Base-by-base conservation (phyloP, 2,329 filamentous ascomycete species). In the Ophiosphaerella narmari region DNA sequence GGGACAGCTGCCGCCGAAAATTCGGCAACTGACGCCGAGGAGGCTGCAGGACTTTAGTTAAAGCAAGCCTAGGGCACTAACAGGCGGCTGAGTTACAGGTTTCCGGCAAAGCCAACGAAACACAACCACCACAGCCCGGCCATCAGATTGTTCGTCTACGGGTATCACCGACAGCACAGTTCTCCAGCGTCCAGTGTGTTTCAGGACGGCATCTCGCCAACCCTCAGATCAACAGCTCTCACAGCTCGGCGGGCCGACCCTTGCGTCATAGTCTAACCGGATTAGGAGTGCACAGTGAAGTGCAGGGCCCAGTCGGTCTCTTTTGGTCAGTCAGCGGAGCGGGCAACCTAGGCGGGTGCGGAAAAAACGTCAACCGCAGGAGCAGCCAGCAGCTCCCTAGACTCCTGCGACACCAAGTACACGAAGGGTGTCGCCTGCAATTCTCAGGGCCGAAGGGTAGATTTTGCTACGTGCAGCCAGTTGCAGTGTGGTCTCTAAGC, bases 191-290 rank as follows among this genome's bases (percentile, higher is more conserved):
- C 26, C 26, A 29, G 11, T 41, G 23, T 41, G 39, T 37, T 44
- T 45, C 23, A 34, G 43, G 43, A 36, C 43, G 34, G 36, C 43
- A 37, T 39, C 46, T 42, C 33, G 43, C 43, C 43, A 29, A 11
- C 26, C 26, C 7, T 29, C 26, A 29, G 11, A 33, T 42, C 48
- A 57, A 55, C 56, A 50, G 51, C 47, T 46, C 52, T 63, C 57
- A 55, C 54, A 55, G 47, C 54, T 59, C 54, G 59, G 61, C 65
- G 66, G 66, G 64, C 67, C 66, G 66, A 59, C 50, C 67, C 66
- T 64, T 68, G 67, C 60, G 62, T 70, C 68, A 67, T 61, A 55
- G 53, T 50, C 61, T 66, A 62, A 53, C 62, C 59, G 32, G 43
- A 65, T 65, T 55, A 46, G 58, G 60, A 43, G 31, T 37, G 38